These are phyloP conservation scores for Colletotrichum abscissum DNA, from an alignment of 2,329 filamentous ascomycete genomes.

Conservation along the genomic window DNA sequence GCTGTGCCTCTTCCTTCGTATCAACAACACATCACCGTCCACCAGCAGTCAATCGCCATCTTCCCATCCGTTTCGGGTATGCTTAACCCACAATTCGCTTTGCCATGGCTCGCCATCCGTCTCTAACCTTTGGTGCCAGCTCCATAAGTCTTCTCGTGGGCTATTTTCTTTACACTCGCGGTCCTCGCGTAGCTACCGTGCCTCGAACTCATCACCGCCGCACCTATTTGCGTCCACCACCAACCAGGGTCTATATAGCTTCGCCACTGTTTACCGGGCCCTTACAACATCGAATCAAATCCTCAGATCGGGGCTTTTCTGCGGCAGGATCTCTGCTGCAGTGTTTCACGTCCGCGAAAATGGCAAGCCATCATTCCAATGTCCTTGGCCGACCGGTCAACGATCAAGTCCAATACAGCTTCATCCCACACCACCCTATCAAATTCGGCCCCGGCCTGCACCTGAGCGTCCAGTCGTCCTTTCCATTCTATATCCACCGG, in stretches of 20 bases:
- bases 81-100: neutral
- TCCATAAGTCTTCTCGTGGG: neutral
- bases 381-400: neutral
- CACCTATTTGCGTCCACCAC: neutral
- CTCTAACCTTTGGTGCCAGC: neutral
- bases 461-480: neutral
- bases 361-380: neutral
- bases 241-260: neutral
- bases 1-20: neutral
- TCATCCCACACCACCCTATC: neutral
- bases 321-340: neutral
- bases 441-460: neutral
- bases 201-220: neutral
- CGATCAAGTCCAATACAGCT: neutral
- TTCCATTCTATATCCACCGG: neutral
- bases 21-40: neutral
- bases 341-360: neutral
- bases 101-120: neutral
- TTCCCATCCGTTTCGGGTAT: neutral
- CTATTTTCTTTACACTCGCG: neutral
- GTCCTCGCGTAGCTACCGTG: neutral
- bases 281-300: neutral
- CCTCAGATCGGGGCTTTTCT: neutral
- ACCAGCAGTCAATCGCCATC: neutral
- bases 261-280: neutral